Evolutionary conservation across 192 early-diverging fungal species (phyloP), one percentile per base, ranked within the genome.

Genomic region (Paraglomus brasilianum): DNA sequence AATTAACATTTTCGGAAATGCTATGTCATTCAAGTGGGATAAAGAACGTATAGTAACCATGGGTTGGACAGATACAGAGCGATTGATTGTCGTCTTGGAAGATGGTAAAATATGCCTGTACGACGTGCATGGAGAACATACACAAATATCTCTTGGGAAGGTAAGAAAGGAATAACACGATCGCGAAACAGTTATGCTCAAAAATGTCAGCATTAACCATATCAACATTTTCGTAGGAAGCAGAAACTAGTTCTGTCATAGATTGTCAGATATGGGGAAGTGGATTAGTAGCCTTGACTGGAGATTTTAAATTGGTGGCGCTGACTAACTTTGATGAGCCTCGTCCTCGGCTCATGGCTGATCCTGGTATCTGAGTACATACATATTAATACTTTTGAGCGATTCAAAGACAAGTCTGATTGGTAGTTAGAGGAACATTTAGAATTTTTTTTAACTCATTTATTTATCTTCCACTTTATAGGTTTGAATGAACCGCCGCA

Each of bases 221-320:
- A 22, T 10, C 5, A 8, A 43, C 24, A 4, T 40, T 14, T 9
- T 13, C 13, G 62, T 67, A 89, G 86, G 92, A 92, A 42, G 93
- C 95, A 14, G 88, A 85, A 45, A 92, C 95, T 7, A 81, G 75
- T 67, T 88, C 88, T 7, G 81, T 99, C 0, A 75, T 93, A 15
- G 95, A 95, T 41, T 92, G 89, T 74, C 81, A 87, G 45, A 88
- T 99, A 69, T 98, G 90, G 91, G 90, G 87, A 43, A 87, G 83
- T n/a, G 98, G 95, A 21, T 73, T 99, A 38, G 94, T 99, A 5
- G 98, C 92, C 5, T 78, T 98, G 77, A 95, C 93, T 1, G 86
- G 87, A 60, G 91, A 91, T 58, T 90, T 79, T 58, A 83, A 89
- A 53, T 76, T 98, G 17, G 83, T 98, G 38, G 88, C 88, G 8